Conservation (phyloP, 441 rosid genomes). For the Euphorbia schlechtendalii region DNA sequence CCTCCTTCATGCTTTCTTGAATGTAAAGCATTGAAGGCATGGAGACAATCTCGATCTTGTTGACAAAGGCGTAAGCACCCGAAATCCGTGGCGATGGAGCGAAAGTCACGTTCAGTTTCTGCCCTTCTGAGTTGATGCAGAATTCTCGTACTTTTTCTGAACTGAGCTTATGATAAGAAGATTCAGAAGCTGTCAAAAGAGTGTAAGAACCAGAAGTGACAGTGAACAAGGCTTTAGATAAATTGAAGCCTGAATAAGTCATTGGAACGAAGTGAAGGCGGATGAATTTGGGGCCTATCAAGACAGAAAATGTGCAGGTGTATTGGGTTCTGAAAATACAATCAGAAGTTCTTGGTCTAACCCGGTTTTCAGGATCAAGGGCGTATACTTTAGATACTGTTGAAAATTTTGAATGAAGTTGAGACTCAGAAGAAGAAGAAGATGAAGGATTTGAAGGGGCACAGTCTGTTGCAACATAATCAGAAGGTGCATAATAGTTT, state of each 20-base stretch:
- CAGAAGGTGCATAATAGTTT: not conserved
- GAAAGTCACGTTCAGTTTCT: slow-evolving; percentile 45
- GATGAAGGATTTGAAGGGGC: not conserved
- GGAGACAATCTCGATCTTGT: slow-evolving; percentile 64
- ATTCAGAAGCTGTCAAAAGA: slow-evolving; percentile 57
- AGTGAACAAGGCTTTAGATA: slow-evolving; percentile 47
- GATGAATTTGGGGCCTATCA: slow-evolving; percentile 51
- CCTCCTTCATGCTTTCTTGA: slow-evolving; percentile 31
- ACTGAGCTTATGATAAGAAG: slow-evolving; percentile 42
- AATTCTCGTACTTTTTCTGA: slow-evolving; percentile 26
- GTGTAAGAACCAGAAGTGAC: slow-evolving; percentile 44
- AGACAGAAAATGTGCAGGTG: slow-evolving; percentile 30
- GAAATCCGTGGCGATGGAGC: slow-evolving; percentile 38
- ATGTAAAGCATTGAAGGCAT: slow-evolving; percentile 64
- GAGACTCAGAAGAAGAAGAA: not conserved
- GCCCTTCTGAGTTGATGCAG: slow-evolving; percentile 36
- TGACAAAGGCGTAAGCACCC: slow-evolving; percentile 55
- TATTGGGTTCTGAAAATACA: not conserved
- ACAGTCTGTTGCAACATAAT: not conserved
- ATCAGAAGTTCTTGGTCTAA: slow-evolving; percentile 3
- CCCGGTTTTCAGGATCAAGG: not conserved
- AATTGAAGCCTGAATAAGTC: slow-evolving; percentile 34
- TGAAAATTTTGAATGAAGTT: not conserved
- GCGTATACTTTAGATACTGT: slow-evolving; percentile 4
- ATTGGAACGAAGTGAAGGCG: slow-evolving; percentile 57